Evolutionary conservation across 2,329 filamentous ascomycete genomes (phyloP), one percentile per base, ranked within the genome.

Genomic region (Colletotrichum sublineola): DNA sequence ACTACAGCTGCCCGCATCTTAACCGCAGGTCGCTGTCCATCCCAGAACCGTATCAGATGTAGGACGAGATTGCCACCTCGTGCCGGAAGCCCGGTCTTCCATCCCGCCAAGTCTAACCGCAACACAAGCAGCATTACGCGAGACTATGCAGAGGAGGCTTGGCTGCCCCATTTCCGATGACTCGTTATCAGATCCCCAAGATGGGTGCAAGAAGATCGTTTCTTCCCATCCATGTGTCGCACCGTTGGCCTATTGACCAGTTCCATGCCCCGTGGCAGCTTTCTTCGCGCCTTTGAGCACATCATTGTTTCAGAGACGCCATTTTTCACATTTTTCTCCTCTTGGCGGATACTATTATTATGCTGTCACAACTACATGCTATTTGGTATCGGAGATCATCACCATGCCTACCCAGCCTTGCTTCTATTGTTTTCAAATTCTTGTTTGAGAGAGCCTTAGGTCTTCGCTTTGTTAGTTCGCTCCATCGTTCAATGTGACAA

Each of bases 51-150:
- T 71, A 40, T 71, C 69, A 63, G 58, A 60, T 46, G 50, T 40
- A 52, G 52, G 46, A 63, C 38, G 44, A 55, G 44, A 63, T 44
- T 40, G 48, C n/a, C 67, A 70, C 62, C 42, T 69, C 60, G 31
- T 61, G 67, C 70, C 70, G 66, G 61, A 55, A 69, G 24, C 48
- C 29, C 33, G 40, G 60, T 18, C 33, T 73, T 65, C 55, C 40
- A 69, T 40, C 31, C 31, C 15, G 66, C 66, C 69, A 72, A 72
- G 66, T 42, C 40, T 29, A 33, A 9, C n/a, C 33, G 14, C 42
- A 42, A 50, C 31, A 64, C 29, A 9, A 55, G 55, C 31, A 72
- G 20, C 38, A 56, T 53, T 42, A 48, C 53, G 31, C 60, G 46
- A 60, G 44, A 55, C 38, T 53, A 69, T 69, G 44, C 52, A 14